Conservation (phyloP, 1,284 basidiomycete species). For the Cryptococcus maquisensis region DNA sequence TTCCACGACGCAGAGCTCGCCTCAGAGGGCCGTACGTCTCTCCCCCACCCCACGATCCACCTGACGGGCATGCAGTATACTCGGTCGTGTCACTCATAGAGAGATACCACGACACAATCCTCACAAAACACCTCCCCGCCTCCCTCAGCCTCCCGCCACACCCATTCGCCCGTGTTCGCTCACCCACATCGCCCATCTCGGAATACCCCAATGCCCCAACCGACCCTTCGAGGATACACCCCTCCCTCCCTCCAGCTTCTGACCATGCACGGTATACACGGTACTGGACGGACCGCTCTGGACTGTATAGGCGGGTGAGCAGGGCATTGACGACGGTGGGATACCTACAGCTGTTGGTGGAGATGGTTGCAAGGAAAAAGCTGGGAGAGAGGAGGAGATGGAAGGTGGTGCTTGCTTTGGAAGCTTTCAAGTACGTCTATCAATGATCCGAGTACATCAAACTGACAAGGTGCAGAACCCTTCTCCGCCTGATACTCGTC, state of each 20-base stretch:
- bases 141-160: conserved; percentile 60
- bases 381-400: conserved; percentile 57
- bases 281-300: conserved; percentile 68
- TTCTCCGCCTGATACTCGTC: conserved; percentile 66
- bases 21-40: conserved; percentile 76
- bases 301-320: conserved; percentile 68
- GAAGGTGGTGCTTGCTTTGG: conserved; percentile 68
- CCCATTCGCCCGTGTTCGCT: conserved; percentile 52
- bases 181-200: conserved; percentile 53
- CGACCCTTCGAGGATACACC: conserved; percentile 11
- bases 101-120: conserved; percentile 74
- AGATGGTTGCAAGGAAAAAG: conserved; percentile 74
- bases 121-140: conserved; percentile 61
- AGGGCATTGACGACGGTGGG: conserved; percentile 67
- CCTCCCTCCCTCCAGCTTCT: conserved; percentile 35
- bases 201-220: conserved; percentile 2
- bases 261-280: conserved; percentile 61
- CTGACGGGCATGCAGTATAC: conserved; percentile 24
- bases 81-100: conserved; percentile 43
- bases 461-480: conserved; percentile 53
- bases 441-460: neutral
- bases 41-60: conserved; percentile 5
- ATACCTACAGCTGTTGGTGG: conserved; percentile 73
- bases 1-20: conserved; percentile 95
- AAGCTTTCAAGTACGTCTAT: conserved; percentile 68